Evolutionary conservation across 2,329 filamentous ascomycete species (phyloP), one percentile per base, ranked within the genome.

Genomic region (Fusarium buharicum): DNA sequence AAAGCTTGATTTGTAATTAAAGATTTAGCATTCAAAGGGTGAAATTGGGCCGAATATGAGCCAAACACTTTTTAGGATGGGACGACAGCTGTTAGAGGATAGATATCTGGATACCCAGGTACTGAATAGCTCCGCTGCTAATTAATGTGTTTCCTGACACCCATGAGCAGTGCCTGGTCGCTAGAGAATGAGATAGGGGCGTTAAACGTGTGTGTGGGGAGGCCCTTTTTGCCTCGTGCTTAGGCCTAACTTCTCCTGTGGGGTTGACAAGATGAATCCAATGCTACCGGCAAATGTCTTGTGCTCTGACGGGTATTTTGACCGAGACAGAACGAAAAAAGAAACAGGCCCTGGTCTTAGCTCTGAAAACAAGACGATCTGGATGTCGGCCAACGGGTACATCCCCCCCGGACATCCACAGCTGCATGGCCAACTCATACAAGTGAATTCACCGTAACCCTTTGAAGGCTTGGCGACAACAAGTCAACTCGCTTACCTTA

Each of bases 261-360:
- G 45, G 34, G 59, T 56, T 49, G 51, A 34, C 34, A 48, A 33
- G 17, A 22, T 47, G 18, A 49, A 47, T 28, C 13, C 30, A 33
- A 33, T 33, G 30, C 30, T n/a, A 33, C 51, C 47, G 30, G 54
- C 34, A 49, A 62, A 41, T 64, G 57, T 68, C 64, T 64, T 31
- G 53, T 50, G 50, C 66, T 60, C 50, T 58, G 61, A 61, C 64
- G 18, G 64, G 61, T 54, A 54, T 44, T 37, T 68, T 55, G 56
- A 58, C 66, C 59, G 64, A 69, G 59, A 59, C 45, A 51, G 47
- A 24, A 60, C 50, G 48, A 64, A 61, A 64, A 59, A 64, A 41
- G 28, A 40, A 49, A 51, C 50, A 39, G 31, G 39, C 47, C 34
- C 27, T 24, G 47, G 41, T 20, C 40, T 43, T 20, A 39, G 27